phyloP scores from a whole-genome alignment of 2,329 filamentous ascomycete genomes.

The Sphaceloma murrayae region DNA sequence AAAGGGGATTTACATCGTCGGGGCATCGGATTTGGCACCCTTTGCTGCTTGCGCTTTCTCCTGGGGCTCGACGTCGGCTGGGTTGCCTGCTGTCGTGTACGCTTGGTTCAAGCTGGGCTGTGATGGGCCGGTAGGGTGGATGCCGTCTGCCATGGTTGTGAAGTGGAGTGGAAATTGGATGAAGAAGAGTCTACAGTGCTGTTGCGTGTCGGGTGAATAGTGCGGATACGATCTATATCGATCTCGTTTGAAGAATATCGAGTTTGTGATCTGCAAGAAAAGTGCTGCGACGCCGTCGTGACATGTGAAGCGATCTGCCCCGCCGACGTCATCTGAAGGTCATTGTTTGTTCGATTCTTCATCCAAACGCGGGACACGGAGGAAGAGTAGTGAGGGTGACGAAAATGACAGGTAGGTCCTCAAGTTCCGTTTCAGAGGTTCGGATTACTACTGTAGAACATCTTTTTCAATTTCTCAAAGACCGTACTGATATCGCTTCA shows the following conservation, averaged over 20 bases:
- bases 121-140: slow-evolving; percentile 34
- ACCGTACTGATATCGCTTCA: too few species aligned
- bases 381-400: neutral
- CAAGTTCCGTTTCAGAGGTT: too few species aligned
- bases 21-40: slow-evolving; percentile 29
- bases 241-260: slow-evolving; percentile 10
- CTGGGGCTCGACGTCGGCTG: slow-evolving; percentile 33
- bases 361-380: neutral
- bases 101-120: slow-evolving; percentile 38
- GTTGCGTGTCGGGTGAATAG: too few species aligned
- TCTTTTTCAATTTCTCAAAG: too few species aligned
- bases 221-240: too few species aligned
- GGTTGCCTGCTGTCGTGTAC: slow-evolving; percentile 40
- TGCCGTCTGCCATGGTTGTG: slow-evolving; percentile 30
- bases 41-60: slow-evolving; percentile 29
- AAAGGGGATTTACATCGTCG: slow-evolving; percentile 17
- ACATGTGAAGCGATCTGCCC: slow-evolving; percentile 15
- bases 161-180: slow-evolving; percentile 1
- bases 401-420: neutral
- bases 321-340: slow-evolving; percentile 16
- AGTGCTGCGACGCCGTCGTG: neutral
- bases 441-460: too few species aligned
- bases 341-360: slow-evolving; percentile 9
- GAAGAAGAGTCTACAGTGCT: neutral
- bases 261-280: slow-evolving; percentile 9